These are phyloP conservation scores for Tolypocladium sp. DNA, from an alignment of 2,329 filamentous ascomycete genomes.

Conservation along the genomic window DNA sequence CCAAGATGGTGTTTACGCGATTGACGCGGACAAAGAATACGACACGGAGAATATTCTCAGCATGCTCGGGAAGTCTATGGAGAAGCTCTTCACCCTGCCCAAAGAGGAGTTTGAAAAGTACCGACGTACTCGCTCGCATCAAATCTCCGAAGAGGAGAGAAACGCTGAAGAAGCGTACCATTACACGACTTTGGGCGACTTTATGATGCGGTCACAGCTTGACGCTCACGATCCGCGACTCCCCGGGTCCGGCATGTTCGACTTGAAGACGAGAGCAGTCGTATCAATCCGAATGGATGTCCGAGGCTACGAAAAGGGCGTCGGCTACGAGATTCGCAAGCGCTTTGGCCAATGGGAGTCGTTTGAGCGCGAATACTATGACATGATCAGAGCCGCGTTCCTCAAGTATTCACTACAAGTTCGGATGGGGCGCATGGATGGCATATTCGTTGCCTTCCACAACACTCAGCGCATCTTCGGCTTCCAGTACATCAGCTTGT, in stretches of 20 bases:
- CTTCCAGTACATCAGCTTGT: slow-evolving; percentile 83
- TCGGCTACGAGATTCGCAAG: slow-evolving; percentile 77
- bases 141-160: slow-evolving; percentile 63
- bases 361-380: slow-evolving; percentile 90
- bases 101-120: slow-evolving; percentile 82
- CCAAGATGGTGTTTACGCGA: slow-evolving; percentile 80
- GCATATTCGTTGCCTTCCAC: slow-evolving; percentile 94
- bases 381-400: slow-evolving; percentile 92
- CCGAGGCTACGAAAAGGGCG: slow-evolving; percentile 58
- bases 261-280: slow-evolving; percentile 90
- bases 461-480: slow-evolving; percentile 94
- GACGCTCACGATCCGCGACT: slow-evolving; percentile 81
- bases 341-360: slow-evolving; percentile 77
- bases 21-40: slow-evolving; percentile 91
- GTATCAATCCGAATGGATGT: slow-evolving; percentile 86
- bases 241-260: slow-evolving; percentile 88
- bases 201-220: slow-evolving; percentile 90
- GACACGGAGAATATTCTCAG: slow-evolving; percentile 79
- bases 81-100: slow-evolving; percentile 81
- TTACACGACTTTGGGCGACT: slow-evolving; percentile 77
- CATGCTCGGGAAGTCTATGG: slow-evolving; percentile 91
- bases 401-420: slow-evolving; percentile 96
- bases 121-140: slow-evolving; percentile 55
- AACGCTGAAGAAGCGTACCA: slow-evolving; percentile 72
- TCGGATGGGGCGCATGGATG: slow-evolving; percentile 96